These are phyloP conservation scores for Cenchrus purpureus DNA, from an alignment of 176 grass and related monocot species.

Conservation along the genomic window DNA sequence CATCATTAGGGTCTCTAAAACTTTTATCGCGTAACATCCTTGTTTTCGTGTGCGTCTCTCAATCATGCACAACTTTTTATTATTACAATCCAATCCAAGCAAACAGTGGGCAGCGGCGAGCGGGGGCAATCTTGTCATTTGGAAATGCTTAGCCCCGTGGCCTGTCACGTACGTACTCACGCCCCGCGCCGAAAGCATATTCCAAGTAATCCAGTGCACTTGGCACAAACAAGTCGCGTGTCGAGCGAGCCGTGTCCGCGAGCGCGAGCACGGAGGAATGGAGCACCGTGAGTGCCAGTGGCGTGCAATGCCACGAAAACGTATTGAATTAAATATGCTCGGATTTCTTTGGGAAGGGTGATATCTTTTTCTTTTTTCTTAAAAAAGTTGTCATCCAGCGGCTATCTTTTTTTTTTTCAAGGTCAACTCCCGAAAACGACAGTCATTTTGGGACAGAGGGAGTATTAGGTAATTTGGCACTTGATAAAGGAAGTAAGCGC, in stretches of 20 bases:
- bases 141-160: neutral
- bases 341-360: neutral
- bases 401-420: too few species aligned
- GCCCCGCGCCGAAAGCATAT: conserved; percentile 34
- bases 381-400: neutral
- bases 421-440: too few species aligned
- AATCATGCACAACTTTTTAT: too few species aligned
- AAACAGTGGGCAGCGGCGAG: neutral
- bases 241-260: neutral
- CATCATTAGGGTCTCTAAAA: too few species aligned
- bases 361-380: neutral
- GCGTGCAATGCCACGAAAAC: neutral
- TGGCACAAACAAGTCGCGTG: conserved; percentile 7
- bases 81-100: too few species aligned
- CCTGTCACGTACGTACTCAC: neutral
- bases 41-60: too few species aligned
- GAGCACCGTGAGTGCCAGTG: neutral
- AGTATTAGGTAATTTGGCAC: too few species aligned
- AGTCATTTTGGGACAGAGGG: too few species aligned
- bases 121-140: neutral
- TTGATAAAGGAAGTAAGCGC: too few species aligned
- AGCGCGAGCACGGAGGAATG: neutral
- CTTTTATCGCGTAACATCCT: too few species aligned
- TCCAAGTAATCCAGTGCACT: conserved; percentile 4
- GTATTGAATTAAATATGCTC: neutral